phyloP scores from a whole-genome alignment of 306 rosid species.

The Pterocarpus macrocarpus region DNA sequence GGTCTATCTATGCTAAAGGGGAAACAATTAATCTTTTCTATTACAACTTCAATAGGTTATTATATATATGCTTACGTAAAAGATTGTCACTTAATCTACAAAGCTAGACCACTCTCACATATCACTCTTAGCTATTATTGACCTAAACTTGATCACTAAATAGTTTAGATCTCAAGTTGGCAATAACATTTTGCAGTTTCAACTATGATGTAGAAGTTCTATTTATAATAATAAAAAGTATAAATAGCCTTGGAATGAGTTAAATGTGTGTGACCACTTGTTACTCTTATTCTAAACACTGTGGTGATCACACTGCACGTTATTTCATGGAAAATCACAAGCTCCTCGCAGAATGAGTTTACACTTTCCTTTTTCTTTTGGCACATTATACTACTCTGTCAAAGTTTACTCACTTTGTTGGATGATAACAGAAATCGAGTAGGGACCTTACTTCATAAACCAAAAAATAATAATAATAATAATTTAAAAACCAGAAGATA shows the following conservation, averaged over 20 bases:
- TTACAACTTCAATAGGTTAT: neutral
- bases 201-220: neutral
- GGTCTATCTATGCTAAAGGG: neutral
- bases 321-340: constrained; percentile 43
- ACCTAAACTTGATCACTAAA: neutral
- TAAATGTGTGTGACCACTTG: constrained; percentile 18
- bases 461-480: constrained; percentile 1
- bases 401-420: constrained; percentile 35
- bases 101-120: constrained; percentile 4
- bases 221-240: neutral
- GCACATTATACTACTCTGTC: constrained; percentile 27
- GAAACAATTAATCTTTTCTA: neutral
- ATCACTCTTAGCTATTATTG: neutral
- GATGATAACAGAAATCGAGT: constrained; percentile 1
- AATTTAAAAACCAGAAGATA: neutral
- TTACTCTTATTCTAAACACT: neutral
- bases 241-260: constrained; percentile 30
- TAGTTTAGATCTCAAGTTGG: neutral
- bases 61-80: neutral
- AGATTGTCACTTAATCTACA: neutral
- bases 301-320: constrained; percentile 41
- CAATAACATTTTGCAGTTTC: neutral
- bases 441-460: neutral
- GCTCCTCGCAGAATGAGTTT: constrained; percentile 18
- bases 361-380: constrained; percentile 1